Conservation (phyloP, 2,329 filamentous ascomycete species). For the Byssochlamys sp. region DNA sequence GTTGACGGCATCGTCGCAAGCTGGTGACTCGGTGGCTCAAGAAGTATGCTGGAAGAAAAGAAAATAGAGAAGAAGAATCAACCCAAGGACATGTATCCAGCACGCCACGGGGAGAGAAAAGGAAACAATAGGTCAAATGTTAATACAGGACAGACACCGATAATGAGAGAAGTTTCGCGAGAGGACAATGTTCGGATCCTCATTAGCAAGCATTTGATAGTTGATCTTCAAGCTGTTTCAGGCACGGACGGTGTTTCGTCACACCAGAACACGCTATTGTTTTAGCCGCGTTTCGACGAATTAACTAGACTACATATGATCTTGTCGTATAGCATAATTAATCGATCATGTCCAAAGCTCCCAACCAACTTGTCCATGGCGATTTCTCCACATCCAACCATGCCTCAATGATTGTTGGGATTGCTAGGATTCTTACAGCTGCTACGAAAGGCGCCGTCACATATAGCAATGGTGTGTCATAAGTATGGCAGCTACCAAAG, state of each 20-base stretch:
- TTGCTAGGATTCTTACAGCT: too few relatives aligned
- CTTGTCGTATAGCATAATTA: not conserved
- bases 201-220: not conserved
- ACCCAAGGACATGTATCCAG: not conserved
- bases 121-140: not conserved
- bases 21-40: not conserved
- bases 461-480: too few relatives aligned
- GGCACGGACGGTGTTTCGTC: not conserved
- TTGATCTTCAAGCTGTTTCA: not conserved
- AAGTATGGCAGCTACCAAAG: too few relatives aligned
- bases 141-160: not conserved
- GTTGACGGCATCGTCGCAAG: constrained; percentile 24
- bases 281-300: not conserved
- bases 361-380: too few relatives aligned
- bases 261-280: not conserved
- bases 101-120: not conserved
- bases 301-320: too few relatives aligned
- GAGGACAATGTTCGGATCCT: not conserved
- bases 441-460: too few relatives aligned
- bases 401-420: too few relatives aligned
- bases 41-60: not conserved
- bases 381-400: too few relatives aligned
- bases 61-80: not conserved
- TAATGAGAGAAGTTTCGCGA: not conserved
- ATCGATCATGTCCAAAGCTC: not conserved